Base-by-base conservation (phyloP, 2,329 filamentous ascomycete species). In the Colletotrichum sp. region DNA sequence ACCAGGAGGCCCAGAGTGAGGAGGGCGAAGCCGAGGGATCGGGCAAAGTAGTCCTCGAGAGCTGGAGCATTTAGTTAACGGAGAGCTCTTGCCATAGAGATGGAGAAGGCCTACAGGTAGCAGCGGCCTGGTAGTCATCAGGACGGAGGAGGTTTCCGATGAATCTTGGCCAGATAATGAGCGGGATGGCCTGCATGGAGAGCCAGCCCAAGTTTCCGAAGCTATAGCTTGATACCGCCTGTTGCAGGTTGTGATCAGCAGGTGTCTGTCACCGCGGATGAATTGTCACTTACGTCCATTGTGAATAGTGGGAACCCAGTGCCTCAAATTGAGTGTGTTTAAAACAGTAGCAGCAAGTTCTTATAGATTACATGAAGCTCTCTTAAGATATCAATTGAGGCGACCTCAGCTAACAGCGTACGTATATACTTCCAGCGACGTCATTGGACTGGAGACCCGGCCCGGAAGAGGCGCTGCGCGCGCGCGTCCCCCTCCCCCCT, bases 11-110 rank as follows among this genome's bases (percentile, higher is more conserved):
- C 92, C 32, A 96, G 85, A 12, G 92, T 86, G 26, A 96, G 86
- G 60, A 95, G 89, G 34, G 92, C 87, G 72, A 96, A 87, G 78
- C 93, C 95, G 2, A 95, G 89, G 32, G 90, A 91, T 57, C 94
- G 93, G 68, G 92, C 92, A 83, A 96, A 93, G 88, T 96, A 96
- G 72, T 90, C 85, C 84, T 96, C 94, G 36, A 95, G 87, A 28
- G 85, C 92, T 91, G 78, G 55, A 3, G 8, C n/a, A 18, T 59
- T 32, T 71, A 55, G 69, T 70, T 44, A 68, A 52, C 24, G 21
- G 16, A 5, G 7, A 6, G 32, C 18, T 16, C 6, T 21, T 36
- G 18, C 2, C 9, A n/a, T 24, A 49, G 36, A 30, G 5, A 18
- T 10, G 10, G 28, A 15, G 10, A 5, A 3, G 13, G 77, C 84